Conservation (phyloP, 495 filamentous ascomycete genomes). For the Hyaloscypha finlandica region DNA sequence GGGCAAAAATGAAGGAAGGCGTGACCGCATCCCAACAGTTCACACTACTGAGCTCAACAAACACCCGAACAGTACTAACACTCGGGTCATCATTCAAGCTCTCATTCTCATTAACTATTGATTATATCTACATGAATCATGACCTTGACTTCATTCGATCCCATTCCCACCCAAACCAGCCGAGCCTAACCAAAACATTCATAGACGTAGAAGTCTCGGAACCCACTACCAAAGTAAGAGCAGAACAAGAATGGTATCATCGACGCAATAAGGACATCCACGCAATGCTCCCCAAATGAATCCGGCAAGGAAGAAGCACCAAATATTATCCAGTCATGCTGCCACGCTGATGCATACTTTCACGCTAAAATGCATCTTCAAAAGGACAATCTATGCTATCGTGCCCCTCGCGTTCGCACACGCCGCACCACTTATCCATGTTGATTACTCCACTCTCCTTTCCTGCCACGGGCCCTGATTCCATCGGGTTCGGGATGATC, state of each 20-base stretch:
- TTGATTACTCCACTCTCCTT: conserved; percentile 81
- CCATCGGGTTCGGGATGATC: conserved; percentile 63
- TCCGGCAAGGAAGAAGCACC: conserved; percentile 8
- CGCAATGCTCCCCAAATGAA: conserved; percentile 28
- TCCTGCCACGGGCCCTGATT: conserved; percentile 72
- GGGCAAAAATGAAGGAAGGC: too few species aligned
- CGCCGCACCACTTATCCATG: conserved; percentile 89
- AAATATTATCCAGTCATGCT: not conserved
- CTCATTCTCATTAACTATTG: conserved; percentile 5
- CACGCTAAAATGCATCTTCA: conserved; percentile 71
- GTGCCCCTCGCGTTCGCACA: conserved; percentile 95
- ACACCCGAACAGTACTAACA: not conserved
- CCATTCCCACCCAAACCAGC: not conserved
- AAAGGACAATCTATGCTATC: conserved; percentile 94
- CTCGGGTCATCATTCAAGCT: not conserved
- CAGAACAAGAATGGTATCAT: conserved; percentile 33
- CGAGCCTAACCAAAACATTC: not conserved
- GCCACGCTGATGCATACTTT: conserved; percentile 1
- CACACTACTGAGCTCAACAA: not conserved
- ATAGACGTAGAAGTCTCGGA: not conserved
- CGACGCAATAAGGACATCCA: conserved; percentile 18
- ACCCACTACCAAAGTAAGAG: conserved; percentile 1
- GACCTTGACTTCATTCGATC: not conserved
- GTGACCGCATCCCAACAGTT: not conserved
- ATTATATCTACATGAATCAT: conserved; percentile 19